phyloP scores from a whole-genome alignment of 352 stramenopile species.

The Plasmopara halstedii region DNA sequence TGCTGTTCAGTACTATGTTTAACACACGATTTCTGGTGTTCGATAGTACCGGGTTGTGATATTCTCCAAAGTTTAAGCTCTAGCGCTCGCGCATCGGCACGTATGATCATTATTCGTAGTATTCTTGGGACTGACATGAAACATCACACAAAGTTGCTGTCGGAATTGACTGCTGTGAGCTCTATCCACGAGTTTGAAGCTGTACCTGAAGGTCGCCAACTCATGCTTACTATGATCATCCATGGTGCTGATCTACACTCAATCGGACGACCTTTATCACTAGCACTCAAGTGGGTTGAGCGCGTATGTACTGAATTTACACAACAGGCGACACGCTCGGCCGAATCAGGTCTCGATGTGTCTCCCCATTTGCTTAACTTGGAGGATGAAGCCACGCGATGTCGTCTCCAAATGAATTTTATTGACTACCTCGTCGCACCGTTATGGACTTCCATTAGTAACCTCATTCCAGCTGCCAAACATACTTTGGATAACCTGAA shows the following conservation, averaged over 20 bases:
- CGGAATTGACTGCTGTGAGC: constrained; percentile 35
- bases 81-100: constrained; percentile 33
- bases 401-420: constrained; percentile 74
- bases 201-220: constrained; percentile 52
- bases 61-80: constrained; percentile 49
- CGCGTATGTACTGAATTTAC: constrained; percentile 75
- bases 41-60: constrained; percentile 41
- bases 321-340: constrained; percentile 52
- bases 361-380: constrained; percentile 70
- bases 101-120: constrained; percentile 60
- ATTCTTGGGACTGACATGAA: constrained; percentile 82
- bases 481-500: constrained; percentile 41
- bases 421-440: constrained; percentile 79
- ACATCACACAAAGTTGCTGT: constrained; percentile 65
- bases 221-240: constrained; percentile 81
- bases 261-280: constrained; percentile 34
- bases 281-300: constrained; percentile 62
- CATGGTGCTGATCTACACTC: constrained; percentile 69
- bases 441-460: constrained; percentile 53
- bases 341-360: constrained; percentile 48
- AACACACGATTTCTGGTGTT: constrained; percentile 1
- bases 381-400: constrained; percentile 55
- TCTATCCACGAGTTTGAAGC: constrained; percentile 46
- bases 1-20: not conserved
- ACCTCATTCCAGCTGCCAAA: constrained; percentile 47